Evolutionary conservation across 1,284 basidiomycete species (phyloP), one percentile per base, ranked within the genome.

Genomic region (Ustilago shanxiensis): DNA sequence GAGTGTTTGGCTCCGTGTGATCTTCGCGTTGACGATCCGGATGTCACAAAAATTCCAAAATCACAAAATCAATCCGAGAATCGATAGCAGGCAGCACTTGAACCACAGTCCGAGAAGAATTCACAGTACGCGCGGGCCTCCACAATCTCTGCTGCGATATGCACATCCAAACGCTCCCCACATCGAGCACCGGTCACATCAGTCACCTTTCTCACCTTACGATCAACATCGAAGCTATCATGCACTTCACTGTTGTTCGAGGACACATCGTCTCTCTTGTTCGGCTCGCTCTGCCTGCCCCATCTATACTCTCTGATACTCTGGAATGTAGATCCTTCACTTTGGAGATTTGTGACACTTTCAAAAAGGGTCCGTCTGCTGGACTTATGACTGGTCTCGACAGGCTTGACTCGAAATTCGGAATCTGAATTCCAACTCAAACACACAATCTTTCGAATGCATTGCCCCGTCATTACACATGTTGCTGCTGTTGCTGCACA

Each of bases 21-120:
- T 66, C 69, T 71, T 72, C 69, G 69, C 60, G 44, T n/a, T 11
- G 37, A 62, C 18, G 56, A 66, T 59, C 63, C 63, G 45, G 66
- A 59, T 14, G n/a, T 14, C n/a, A 18, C 39, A 41, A 41, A 20
- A 18, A 8, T 20, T 11, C 31, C n/a, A n/a, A 33, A 11, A 11
- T 33, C 31, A 47, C 44, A 5, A 47, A 49, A 22, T 49, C 22
- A n/a, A 28, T 6, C 26, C 28, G 24, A 24, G 47, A 49, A 72
- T 72, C 64, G 64, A 72, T 72, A 66, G 60, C 39, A 8, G 26
- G 41, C 41, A 20, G 16, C 41, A 22, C n/a, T 22, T 13, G 24
- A n/a, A 14, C 3, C 31, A 33, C 31, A 49, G 13, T 14, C 7
- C 24, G 6, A 49, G 47, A 49, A 47, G 54, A 13, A 56, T 5